phyloP scores from a whole-genome alignment of 2,329 filamentous ascomycete species.

The Penicillium paneum region DNA sequence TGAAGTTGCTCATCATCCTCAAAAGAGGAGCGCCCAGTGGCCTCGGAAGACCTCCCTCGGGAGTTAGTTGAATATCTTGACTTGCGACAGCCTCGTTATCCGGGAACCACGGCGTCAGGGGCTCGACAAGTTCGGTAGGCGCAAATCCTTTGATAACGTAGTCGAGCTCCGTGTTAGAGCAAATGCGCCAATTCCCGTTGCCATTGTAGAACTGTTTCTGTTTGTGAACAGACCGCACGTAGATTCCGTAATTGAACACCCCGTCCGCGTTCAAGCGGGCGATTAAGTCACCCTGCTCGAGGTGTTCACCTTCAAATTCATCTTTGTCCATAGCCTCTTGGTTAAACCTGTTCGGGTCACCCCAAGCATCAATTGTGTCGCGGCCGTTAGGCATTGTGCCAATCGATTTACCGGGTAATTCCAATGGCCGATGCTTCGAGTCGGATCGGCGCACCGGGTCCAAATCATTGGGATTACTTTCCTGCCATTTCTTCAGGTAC shows the following conservation, averaged over 20 bases:
- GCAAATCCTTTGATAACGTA: constrained; percentile 52
- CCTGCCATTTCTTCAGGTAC: constrained; percentile 44
- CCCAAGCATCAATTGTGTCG: constrained; percentile 29
- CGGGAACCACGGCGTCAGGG: constrained; percentile 53
- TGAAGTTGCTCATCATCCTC: constrained; percentile 34
- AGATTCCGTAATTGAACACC: constrained; percentile 37
- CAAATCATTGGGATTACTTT: constrained; percentile 26
- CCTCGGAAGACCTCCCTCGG: constrained; percentile 44
- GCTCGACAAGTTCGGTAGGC: constrained; percentile 43
- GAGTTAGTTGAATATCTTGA: constrained; percentile 32
- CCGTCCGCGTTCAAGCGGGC: constrained; percentile 30
- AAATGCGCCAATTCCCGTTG: constrained; percentile 44
- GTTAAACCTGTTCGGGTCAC: constrained; percentile 22
- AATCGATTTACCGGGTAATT: constrained; percentile 17
- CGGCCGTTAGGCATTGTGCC: constrained; percentile 37
- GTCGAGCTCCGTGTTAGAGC: constrained; percentile 38
- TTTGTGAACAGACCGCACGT: constrained; percentile 40
- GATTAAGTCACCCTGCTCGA: constrained; percentile 44
- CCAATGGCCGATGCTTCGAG: constrained; percentile 12
- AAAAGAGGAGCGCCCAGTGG: constrained; percentile 37
- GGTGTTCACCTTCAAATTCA: constrained; percentile 34
- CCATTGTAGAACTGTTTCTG: constrained; percentile 45
- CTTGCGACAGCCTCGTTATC: constrained; percentile 25
- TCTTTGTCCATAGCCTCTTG: constrained; percentile 29
- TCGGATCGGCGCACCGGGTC: constrained; percentile 30